A percentile compares a stretch with the other conserved stretches of the same genome.
phyloP scores from a whole-genome alignment of 495 filamentous ascomycete genomes.

The Penicillium daleae region DNA sequence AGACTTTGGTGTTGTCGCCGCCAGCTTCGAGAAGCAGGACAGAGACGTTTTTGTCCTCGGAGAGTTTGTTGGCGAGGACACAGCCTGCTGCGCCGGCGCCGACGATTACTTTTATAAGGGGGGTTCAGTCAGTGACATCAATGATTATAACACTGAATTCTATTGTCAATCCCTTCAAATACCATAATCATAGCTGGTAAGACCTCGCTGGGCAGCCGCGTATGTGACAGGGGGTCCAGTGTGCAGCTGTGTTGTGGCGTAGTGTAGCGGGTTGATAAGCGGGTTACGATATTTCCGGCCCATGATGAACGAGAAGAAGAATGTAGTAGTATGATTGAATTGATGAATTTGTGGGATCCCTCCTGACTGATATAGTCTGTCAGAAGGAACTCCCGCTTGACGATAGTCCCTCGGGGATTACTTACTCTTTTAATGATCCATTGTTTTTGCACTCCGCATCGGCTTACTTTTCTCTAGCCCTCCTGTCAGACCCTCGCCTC shows the following conservation, averaged over 20 bases:
- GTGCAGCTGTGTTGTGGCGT: slow-evolving; percentile 23
- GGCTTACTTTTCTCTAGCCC: too few species aligned
- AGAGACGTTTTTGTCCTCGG: slow-evolving; percentile 46
- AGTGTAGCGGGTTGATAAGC: slow-evolving; percentile 19
- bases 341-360: too few species aligned
- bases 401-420: neutral
- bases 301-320: neutral
- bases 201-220: slow-evolving; percentile 16
- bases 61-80: slow-evolving; percentile 53
- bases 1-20: slow-evolving; percentile 37
- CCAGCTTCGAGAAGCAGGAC: slow-evolving; percentile 56
- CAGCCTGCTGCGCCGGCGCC: slow-evolving; percentile 51
- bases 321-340: neutral
- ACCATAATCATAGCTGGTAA: slow-evolving; percentile 29
- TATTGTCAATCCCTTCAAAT: neutral
- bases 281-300: neutral
- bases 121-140: too few species aligned
- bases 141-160: neutral
- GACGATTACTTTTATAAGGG: slow-evolving; percentile 32
- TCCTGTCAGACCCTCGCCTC: too few species aligned
- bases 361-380: too few species aligned
- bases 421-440: neutral
- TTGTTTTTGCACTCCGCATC: neutral
- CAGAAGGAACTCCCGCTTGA: too few species aligned
- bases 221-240: slow-evolving; percentile 21